A percentile compares a stretch with the other conserved stretches of the same genome.
phyloP scores from a whole-genome alignment of 495 filamentous ascomycete genomes.

The Talaromyces proteolyticus region DNA sequence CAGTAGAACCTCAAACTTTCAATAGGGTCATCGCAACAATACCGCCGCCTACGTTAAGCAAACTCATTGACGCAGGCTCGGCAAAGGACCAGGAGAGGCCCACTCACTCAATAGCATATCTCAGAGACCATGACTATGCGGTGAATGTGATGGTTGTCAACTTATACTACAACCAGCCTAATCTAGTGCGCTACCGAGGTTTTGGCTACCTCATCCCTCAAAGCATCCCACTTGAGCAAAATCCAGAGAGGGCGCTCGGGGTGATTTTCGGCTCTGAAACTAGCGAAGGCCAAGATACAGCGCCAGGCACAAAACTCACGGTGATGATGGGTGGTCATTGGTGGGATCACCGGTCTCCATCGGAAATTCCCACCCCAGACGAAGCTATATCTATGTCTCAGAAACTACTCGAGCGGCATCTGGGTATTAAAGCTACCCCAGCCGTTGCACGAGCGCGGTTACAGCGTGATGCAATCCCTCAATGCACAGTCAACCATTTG shows the following conservation, averaged over 20 bases:
- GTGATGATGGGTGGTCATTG: slow-evolving; percentile 95
- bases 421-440: slow-evolving; percentile 58
- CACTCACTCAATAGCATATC: slow-evolving; percentile 15
- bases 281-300: slow-evolving; percentile 44
- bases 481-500: slow-evolving; percentile 76
- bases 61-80: slow-evolving; percentile 15
- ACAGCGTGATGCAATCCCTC: slow-evolving; percentile 79
- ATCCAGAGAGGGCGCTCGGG: slow-evolving; percentile 80
- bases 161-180: slow-evolving; percentile 66
- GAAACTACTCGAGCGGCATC: slow-evolving; percentile 62
- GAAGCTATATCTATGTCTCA: slow-evolving; percentile 63
- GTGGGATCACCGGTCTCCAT: slow-evolving; percentile 61
- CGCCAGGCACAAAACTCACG: slow-evolving; percentile 76
- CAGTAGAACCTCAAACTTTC: slow-evolving; percentile 23
- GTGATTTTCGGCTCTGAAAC: slow-evolving; percentile 86
- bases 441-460: slow-evolving; percentile 51
- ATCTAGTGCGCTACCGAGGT: slow-evolving; percentile 59
- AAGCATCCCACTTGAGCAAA: slow-evolving; percentile 60
- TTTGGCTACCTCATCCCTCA: slow-evolving; percentile 89
- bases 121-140: slow-evolving; percentile 50
- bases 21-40: slow-evolving; percentile 70
- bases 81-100: slow-evolving; percentile 9
- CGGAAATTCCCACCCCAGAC: slow-evolving; percentile 50
- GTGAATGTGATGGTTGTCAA: slow-evolving; percentile 90
- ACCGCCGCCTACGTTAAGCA: slow-evolving; percentile 32